These are phyloP conservation scores for Daedaleopsis sinensis DNA, from an alignment of 768 basidiomycete species.

Conservation along the genomic window DNA sequence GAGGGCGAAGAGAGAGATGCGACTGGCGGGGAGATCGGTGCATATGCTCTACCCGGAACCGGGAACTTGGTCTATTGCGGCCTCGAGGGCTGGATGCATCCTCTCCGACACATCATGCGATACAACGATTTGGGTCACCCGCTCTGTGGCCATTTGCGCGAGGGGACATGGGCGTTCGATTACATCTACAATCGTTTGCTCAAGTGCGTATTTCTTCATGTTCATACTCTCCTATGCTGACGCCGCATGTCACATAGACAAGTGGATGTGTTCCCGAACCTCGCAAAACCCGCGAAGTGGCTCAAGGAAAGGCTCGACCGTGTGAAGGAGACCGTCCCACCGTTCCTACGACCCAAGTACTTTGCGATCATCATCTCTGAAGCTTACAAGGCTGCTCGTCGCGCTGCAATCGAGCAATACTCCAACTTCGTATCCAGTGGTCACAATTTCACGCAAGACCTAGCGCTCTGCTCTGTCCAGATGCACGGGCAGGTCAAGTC, in stretches of 20 bases:
- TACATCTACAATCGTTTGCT: slow-evolving; percentile 74
- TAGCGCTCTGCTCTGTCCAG: slow-evolving; percentile 83
- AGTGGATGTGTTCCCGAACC: slow-evolving; percentile 61
- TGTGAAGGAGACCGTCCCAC: slow-evolving; percentile 71
- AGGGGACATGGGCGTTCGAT: slow-evolving; percentile 92
- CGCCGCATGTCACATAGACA: slow-evolving; percentile 45
- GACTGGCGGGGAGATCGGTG: slow-evolving; percentile 78
- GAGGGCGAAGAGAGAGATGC: slow-evolving; percentile 94
- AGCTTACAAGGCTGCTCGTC: slow-evolving; percentile 91
- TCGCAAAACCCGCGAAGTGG: slow-evolving; percentile 79
- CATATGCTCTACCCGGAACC: slow-evolving; percentile 76
- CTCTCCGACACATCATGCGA: slow-evolving; percentile 79
- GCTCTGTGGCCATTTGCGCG: slow-evolving; percentile 83
- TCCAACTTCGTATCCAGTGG: slow-evolving; percentile 87
- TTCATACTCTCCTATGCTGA: slow-evolving; percentile 7
- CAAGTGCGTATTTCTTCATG: slow-evolving; percentile 52
- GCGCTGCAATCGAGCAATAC: slow-evolving; percentile 81
- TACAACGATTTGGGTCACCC: slow-evolving; percentile 94
- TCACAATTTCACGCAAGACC: slow-evolving; percentile 86
- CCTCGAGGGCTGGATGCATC: slow-evolving; percentile 96
- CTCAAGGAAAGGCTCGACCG: slow-evolving; percentile 85
- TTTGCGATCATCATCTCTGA: slow-evolving; percentile 90
- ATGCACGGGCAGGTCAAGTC: slow-evolving; percentile 92
- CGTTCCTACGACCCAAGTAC: slow-evolving; percentile 94
- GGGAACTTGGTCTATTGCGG: slow-evolving; percentile 90